phyloP scores from a whole-genome alignment of 805 yeast genomes.

The Pichia heedii region DNA sequence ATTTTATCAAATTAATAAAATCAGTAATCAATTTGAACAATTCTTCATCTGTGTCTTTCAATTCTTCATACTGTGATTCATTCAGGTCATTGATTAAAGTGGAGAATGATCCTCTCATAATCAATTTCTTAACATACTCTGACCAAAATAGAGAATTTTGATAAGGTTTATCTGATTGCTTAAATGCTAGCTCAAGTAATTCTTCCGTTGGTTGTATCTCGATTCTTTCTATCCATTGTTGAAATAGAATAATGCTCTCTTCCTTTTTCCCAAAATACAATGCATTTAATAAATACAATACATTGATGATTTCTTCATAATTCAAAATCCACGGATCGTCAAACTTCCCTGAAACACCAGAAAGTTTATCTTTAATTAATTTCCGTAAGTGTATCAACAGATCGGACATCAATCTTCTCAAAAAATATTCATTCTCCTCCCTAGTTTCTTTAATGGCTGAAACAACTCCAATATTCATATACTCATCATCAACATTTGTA shows the following conservation, averaged over 20 bases:
- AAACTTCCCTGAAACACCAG: conserved; percentile 13
- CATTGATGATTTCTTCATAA: conserved; percentile 36
- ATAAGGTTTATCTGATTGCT: conserved; percentile 34
- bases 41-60: conserved; percentile 23
- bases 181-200: conserved; percentile 36
- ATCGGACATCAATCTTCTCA: conserved; percentile 19
- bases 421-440: conserved; percentile 30
- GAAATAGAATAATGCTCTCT: conserved; percentile 35
- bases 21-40: conserved; percentile 33
- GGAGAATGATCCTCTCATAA: conserved; percentile 52
- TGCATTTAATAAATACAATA: conserved; percentile 52
- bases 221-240: conserved; percentile 60
- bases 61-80: conserved; percentile 34
- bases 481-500: conserved; percentile 14
- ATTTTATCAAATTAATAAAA: conserved; percentile 30
- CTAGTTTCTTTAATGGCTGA: conserved; percentile 27
- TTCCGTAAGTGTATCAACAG: conserved; percentile 23
- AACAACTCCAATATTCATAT: conserved; percentile 24
- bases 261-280: conserved; percentile 36
- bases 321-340: conserved; percentile 18
- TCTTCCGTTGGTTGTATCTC: conserved; percentile 57
- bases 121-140: conserved; percentile 43
- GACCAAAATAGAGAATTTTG: conserved; percentile 53
- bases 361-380: conserved; percentile 24
- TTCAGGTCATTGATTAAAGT: conserved; percentile 44